These are phyloP conservation scores for Kentomonas sorsogonicus DNA, from an alignment of 208 protist genomes.

Conservation along the genomic window DNA sequence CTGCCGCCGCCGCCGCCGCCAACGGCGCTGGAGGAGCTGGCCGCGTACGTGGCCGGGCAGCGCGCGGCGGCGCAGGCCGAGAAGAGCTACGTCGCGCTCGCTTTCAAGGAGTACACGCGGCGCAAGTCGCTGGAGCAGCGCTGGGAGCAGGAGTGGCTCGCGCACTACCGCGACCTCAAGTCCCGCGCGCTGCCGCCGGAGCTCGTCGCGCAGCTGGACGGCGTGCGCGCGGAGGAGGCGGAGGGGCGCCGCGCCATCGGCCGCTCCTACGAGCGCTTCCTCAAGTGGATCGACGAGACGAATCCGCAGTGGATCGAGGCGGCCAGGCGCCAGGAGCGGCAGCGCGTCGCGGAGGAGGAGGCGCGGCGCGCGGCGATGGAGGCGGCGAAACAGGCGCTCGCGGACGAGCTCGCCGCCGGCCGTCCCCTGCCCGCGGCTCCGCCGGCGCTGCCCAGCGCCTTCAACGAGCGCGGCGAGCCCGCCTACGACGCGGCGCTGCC, in stretches of 20 bases:
- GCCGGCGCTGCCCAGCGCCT: neutral
- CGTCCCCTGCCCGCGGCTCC: constrained; percentile 6
- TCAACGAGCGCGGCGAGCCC: neutral
- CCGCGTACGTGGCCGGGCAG: constrained; percentile 11
- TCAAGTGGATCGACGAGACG: constrained; percentile 46
- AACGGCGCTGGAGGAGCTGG: constrained; percentile 12
- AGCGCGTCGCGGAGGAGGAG: constrained; percentile 19
- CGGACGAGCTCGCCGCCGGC: constrained; percentile 39
- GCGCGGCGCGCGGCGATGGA: constrained; percentile 40
- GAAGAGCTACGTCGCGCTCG: constrained; percentile 41
- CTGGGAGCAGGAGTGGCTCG: constrained; percentile 15
- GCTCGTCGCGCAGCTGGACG: constrained; percentile 23
- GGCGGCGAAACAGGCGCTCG: constrained; percentile 52
- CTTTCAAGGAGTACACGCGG: constrained; percentile 73
- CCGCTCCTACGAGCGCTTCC: constrained; percentile 39
- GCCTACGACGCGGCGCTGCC: no score
- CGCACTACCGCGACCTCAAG: constrained; percentile 28
- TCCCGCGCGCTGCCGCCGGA: no score
- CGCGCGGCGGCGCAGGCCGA: constrained; percentile 24
- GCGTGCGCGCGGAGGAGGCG: constrained; percentile 23
- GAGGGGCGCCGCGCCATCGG: constrained; percentile 21
- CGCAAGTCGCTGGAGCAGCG: constrained; percentile 60
- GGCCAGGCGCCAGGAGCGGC: constrained; percentile 25
- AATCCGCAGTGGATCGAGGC: constrained; percentile 58
- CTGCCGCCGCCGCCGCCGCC: constrained; percentile 14